A percentile compares a stretch with the other conserved stretches of the same genome.
These are phyloP conservation scores for Durio zibethinus DNA, from an alignment of 345 rosid genomes.

Conservation along the genomic window DNA sequence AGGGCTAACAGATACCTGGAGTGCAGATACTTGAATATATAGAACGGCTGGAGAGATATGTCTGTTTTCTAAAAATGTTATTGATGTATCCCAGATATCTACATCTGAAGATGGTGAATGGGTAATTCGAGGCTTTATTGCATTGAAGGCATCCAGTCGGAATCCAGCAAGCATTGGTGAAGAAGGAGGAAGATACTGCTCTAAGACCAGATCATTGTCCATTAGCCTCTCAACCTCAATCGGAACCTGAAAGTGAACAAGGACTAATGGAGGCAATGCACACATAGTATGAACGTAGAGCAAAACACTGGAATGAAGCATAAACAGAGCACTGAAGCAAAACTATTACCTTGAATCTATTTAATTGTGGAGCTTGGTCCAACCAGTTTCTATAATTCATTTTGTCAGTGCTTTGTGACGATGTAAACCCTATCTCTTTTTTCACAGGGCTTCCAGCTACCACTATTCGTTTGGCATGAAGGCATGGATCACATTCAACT, in stretches of 20 bases:
- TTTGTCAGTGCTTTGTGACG: slow-evolving; percentile 52
- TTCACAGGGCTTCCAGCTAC: slow-evolving; percentile 62
- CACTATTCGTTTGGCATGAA: slow-evolving; percentile 81
- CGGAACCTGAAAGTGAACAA: slow-evolving; percentile 55
- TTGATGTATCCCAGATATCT: slow-evolving; percentile 54
- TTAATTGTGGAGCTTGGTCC: slow-evolving; percentile 76
- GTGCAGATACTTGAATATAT: slow-evolving; percentile 73
- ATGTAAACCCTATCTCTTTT: slow-evolving; percentile 34
- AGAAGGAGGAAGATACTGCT: slow-evolving; percentile 70
- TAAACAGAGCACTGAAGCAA: background rate
- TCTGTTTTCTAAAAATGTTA: slow-evolving; percentile 69
- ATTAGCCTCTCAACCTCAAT: slow-evolving; percentile 68
- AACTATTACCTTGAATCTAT: slow-evolving; percentile 74
- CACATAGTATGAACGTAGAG: background rate
- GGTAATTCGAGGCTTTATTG: slow-evolving; percentile 71
- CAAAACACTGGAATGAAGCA: background rate
- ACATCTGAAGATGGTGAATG: slow-evolving; percentile 75
- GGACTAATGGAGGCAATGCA: slow-evolving; percentile 8
- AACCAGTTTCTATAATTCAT: slow-evolving; percentile 56
- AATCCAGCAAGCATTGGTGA: slow-evolving; percentile 82
- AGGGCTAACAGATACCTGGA: slow-evolving; percentile 55
- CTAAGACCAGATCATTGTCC: slow-evolving; percentile 68
- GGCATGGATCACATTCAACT: slow-evolving; percentile 59
- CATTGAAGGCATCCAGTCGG: slow-evolving; percentile 77
- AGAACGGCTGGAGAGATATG: slow-evolving; percentile 75